Conservation (phyloP, 1,284 basidiomycete genomes). For the Trametes polyzona region DNA sequence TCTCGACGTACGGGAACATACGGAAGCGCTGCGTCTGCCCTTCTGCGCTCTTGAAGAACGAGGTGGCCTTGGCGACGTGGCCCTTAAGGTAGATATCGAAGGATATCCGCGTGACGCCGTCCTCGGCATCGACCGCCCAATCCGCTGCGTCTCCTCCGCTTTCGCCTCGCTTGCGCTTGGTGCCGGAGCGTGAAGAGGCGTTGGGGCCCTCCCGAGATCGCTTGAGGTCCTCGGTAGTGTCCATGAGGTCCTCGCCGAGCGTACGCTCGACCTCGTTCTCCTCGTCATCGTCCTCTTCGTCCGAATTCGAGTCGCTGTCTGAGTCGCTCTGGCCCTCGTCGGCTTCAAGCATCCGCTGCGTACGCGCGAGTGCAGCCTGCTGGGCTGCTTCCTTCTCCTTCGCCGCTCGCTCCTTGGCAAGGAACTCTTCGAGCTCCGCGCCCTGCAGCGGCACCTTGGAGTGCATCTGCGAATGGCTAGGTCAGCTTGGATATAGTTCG, state of each 20-base stretch:
- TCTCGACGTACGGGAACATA: slow-evolving; percentile 98
- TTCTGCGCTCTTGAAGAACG: slow-evolving; percentile 81
- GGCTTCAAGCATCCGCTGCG: slow-evolving; percentile 89
- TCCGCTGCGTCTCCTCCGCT: slow-evolving; percentile 57
- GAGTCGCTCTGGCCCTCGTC: slow-evolving; percentile 74
- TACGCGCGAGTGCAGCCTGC: slow-evolving; percentile 83
- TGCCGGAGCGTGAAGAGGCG: slow-evolving; percentile 7
- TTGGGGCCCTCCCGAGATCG: slow-evolving; percentile 10
- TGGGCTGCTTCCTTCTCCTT: slow-evolving; percentile 89
- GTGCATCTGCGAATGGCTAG: slow-evolving; percentile 62
- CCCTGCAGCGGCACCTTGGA: slow-evolving; percentile 88
- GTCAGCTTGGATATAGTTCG: neutral
- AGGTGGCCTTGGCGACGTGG: slow-evolving; percentile 80
- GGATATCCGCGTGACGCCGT: slow-evolving; percentile 75
- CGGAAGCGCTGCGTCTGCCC: slow-evolving; percentile 80
- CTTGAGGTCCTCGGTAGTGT: slow-evolving; percentile 38
- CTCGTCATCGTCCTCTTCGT: slow-evolving; percentile 52
- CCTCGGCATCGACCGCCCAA: slow-evolving; percentile 71
- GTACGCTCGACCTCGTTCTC: slow-evolving; percentile 73
- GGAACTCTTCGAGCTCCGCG: slow-evolving; percentile 81
- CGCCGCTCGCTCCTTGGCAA: slow-evolving; percentile 78
- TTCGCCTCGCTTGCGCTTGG: slow-evolving; percentile 49
- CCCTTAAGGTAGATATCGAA: slow-evolving; percentile 98
- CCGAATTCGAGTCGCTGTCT: slow-evolving; percentile 48
- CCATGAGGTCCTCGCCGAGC: slow-evolving; percentile 56